These are phyloP conservation scores for Coniochaeta sp. DNA, from an alignment of 2,329 filamentous ascomycete genomes.

Conservation along the genomic window DNA sequence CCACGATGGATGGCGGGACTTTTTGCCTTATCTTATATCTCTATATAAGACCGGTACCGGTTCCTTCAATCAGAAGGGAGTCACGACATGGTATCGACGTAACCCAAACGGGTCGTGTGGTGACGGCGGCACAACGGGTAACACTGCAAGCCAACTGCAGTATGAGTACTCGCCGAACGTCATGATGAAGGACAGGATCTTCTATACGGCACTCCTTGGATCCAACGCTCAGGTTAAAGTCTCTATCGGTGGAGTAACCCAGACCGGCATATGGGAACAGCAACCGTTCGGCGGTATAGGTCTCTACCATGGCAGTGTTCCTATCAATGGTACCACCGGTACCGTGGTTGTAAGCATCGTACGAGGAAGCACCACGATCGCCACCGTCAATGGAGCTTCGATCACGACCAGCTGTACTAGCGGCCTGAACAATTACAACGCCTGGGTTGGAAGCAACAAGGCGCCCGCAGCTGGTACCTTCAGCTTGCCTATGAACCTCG, in stretches of 20 bases:
- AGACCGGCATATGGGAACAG: conserved; percentile 15
- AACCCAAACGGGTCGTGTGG: conserved; percentile 18
- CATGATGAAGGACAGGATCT: conserved; percentile 14
- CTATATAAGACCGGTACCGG: conserved; percentile 36
- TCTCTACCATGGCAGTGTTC: conserved; percentile 22
- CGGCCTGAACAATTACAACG: conserved; percentile 25
- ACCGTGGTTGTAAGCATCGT: conserved; percentile 18
- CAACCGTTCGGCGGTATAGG: conserved; percentile 20
- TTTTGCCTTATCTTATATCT: conserved; percentile 43
- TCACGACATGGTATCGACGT: conserved; percentile 22
- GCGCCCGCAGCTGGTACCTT: too few relatives aligned
- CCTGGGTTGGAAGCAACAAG: conserved; percentile 17
- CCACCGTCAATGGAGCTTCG: conserved; percentile 7
- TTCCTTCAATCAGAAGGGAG: conserved; percentile 18
- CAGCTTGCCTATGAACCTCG: too few relatives aligned
- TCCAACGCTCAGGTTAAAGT: conserved; percentile 18
- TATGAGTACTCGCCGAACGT: background rate
- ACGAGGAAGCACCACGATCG: conserved; percentile 14
- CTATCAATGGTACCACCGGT: conserved; percentile 12
- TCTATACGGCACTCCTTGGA: conserved; percentile 27
- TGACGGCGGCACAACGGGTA: conserved; percentile 22
- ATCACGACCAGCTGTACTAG: conserved; percentile 17
- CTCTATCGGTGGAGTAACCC: conserved; percentile 19
- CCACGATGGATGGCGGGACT: conserved; percentile 40
- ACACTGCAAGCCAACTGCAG: conserved; percentile 1